Conservation (phyloP, 2,329 filamentous ascomycete species). For the Fusarium sp. region DNA sequence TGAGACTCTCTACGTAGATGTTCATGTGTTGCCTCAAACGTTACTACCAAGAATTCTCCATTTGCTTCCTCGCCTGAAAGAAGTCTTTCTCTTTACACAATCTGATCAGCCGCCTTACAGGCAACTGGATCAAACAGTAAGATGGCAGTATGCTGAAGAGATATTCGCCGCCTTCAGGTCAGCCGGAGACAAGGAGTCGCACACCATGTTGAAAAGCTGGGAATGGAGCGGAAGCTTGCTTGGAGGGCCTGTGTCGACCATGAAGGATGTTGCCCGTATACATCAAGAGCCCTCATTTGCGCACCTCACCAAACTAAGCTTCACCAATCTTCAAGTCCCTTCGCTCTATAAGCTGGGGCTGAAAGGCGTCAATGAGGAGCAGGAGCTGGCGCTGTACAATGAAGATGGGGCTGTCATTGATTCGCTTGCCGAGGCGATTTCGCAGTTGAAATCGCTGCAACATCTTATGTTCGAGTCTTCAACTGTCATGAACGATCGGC, state of each 20-base stretch:
- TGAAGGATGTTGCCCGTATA: slow-evolving; percentile 59
- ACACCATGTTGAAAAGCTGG: slow-evolving; percentile 61
- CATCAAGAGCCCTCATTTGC: slow-evolving; percentile 67
- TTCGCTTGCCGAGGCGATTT: slow-evolving; percentile 46
- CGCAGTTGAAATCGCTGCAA: slow-evolving; percentile 67
- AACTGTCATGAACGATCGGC: slow-evolving; percentile 71
- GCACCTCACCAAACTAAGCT: slow-evolving; percentile 63
- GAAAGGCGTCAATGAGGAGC: slow-evolving; percentile 44
- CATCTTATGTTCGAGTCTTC: slow-evolving; percentile 80
- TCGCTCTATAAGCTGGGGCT: slow-evolving; percentile 53
- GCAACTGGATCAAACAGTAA: slow-evolving; percentile 62
- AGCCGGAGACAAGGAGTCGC: slow-evolving; percentile 43
- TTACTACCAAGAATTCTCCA: slow-evolving; percentile 64
- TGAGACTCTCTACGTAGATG: slow-evolving; percentile 74
- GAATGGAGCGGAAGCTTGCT: slow-evolving; percentile 68
- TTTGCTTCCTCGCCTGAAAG: slow-evolving; percentile 71
- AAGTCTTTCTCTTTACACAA: slow-evolving; percentile 77
- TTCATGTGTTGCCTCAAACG: slow-evolving; percentile 65
- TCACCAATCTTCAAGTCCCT: slow-evolving; percentile 71
- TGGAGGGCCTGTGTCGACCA: slow-evolving; percentile 54
- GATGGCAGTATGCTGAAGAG: slow-evolving; percentile 74
- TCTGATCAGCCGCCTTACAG: slow-evolving; percentile 75
- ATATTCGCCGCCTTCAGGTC: slow-evolving; percentile 72
- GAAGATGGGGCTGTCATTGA: slow-evolving; percentile 56
- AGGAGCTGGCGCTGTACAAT: slow-evolving; percentile 45